These are phyloP conservation scores for Polytrichum formosum DNA, from an alignment of 225 moss, liverwort and hornwort genomes.

Conservation along the genomic window DNA sequence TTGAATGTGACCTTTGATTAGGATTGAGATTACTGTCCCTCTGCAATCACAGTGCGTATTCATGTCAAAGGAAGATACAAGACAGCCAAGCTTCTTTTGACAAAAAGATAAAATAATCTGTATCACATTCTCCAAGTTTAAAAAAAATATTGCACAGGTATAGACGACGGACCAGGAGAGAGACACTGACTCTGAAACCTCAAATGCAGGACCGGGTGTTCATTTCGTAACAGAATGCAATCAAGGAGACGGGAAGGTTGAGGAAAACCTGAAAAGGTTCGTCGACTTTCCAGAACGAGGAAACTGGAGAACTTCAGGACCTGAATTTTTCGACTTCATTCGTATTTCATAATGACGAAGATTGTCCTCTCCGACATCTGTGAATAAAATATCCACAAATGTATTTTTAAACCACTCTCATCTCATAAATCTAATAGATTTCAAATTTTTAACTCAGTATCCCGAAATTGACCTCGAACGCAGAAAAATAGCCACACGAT, in stretches of 20 bases:
- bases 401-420: too few relatives aligned
- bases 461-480: too few relatives aligned
- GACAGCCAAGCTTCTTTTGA: neutral
- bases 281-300: slow-evolving; percentile 10
- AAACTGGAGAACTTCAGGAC: slow-evolving; percentile 38
- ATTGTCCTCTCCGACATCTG: slow-evolving; percentile 37
- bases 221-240: too few relatives aligned
- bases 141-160: neutral
- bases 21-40: slow-evolving; percentile 38
- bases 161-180: neutral
- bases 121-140: slow-evolving; percentile 15
- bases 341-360: slow-evolving; percentile 40
- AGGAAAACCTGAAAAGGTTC: neutral
- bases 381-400: too few relatives aligned
- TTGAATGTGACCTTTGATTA: slow-evolving; percentile 33
- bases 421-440: too few relatives aligned
- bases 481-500: too few relatives aligned
- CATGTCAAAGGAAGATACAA: neutral
- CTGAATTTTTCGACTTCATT: slow-evolving; percentile 20
- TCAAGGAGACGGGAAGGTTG: neutral
- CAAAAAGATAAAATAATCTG: slow-evolving; percentile 3
- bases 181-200: too few relatives aligned
- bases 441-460: too few relatives aligned
- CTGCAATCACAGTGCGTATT: slow-evolving; percentile 20
- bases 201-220: too few relatives aligned